These are phyloP conservation scores for Pichia scutulata DNA, from an alignment of 805 yeast species.

Conservation along the genomic window DNA sequence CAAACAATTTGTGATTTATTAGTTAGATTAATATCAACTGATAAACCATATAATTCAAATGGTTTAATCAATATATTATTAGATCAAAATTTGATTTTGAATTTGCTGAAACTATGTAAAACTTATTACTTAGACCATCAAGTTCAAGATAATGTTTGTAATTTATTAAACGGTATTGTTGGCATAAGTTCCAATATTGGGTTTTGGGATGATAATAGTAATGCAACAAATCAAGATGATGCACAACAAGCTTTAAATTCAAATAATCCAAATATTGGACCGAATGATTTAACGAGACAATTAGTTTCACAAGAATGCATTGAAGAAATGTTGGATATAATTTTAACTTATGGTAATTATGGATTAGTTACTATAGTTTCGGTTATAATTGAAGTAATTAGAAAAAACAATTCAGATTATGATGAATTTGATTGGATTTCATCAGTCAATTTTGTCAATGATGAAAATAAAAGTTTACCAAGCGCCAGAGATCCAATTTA, in stretches of 20 bases:
- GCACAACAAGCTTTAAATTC: constrained; percentile 33
- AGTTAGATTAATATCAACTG: constrained; percentile 81
- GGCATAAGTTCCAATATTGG: constrained; percentile 36
- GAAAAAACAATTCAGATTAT: constrained; percentile 93
- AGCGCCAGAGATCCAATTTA: constrained; percentile 86
- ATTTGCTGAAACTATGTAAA: constrained; percentile 59
- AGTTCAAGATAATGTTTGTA: constrained; percentile 41
- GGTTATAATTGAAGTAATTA: constrained; percentile 82
- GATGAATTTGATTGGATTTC: constrained; percentile 43
- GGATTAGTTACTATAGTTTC: constrained; percentile 93
- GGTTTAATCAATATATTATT: constrained; percentile 73
- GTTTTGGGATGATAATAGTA: constrained; percentile 23
- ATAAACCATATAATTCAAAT: constrained; percentile 79
- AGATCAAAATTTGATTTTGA: constrained; percentile 62
- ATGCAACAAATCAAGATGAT: constrained; percentile 38
- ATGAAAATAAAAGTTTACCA: constrained; percentile 50
- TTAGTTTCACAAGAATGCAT: constrained; percentile 68
- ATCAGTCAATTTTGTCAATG: constrained; percentile 13
- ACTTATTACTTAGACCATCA: constrained; percentile 25
- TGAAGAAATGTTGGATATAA: constrained; percentile 59
- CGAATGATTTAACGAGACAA: constrained; percentile 87
- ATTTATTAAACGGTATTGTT: constrained; percentile 84
- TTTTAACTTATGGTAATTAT: constrained; percentile 66
- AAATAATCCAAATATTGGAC: constrained; percentile 87
- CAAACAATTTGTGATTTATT: constrained; percentile 88